These are phyloP conservation scores for Phialemoniopsis sp. DNA, from an alignment of 2,329 filamentous ascomycete species.

Conservation along the genomic window DNA sequence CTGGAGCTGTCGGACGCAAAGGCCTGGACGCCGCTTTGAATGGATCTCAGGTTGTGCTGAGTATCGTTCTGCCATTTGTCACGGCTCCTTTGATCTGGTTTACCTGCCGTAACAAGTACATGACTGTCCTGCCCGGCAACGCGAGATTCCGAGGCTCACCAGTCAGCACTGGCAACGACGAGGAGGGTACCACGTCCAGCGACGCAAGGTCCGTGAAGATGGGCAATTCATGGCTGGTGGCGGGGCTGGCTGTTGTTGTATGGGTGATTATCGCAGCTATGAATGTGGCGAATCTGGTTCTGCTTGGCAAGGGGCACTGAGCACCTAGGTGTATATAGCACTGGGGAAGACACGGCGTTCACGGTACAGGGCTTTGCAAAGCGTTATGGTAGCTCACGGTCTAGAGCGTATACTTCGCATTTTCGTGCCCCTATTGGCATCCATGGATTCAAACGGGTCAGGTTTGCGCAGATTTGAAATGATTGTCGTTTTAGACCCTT, in stretches of 20 bases:
- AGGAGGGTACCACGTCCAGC: conserved; percentile 2
- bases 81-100: conserved; percentile 81
- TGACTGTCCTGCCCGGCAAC: conserved; percentile 60
- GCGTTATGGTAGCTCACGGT: no score
- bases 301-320: conserved; percentile 42
- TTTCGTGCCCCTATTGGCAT: no score
- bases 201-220: conserved; percentile 46
- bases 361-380: no score
- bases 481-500: no score
- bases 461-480: no score
- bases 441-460: no score
- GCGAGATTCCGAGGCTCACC: conserved; percentile 20
- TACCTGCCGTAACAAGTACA: conserved; percentile 73
- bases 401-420: no score
- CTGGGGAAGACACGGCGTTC: no score
- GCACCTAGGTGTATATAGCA: no score
- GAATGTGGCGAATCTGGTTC: conserved; percentile 73
- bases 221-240: conserved; percentile 67
- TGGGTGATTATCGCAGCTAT: conserved; percentile 72
- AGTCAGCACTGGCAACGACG: conserved; percentile 16
- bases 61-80: conserved; percentile 78
- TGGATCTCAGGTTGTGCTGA: conserved; percentile 73
- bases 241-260: conserved; percentile 50
- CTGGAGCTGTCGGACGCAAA: conserved; percentile 67
- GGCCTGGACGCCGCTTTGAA: conserved; percentile 71